Evolutionary conservation across 1,139 yeast species (phyloP), one percentile per base, ranked within the genome.

Genomic region (Candida sanyaensis): DNA sequence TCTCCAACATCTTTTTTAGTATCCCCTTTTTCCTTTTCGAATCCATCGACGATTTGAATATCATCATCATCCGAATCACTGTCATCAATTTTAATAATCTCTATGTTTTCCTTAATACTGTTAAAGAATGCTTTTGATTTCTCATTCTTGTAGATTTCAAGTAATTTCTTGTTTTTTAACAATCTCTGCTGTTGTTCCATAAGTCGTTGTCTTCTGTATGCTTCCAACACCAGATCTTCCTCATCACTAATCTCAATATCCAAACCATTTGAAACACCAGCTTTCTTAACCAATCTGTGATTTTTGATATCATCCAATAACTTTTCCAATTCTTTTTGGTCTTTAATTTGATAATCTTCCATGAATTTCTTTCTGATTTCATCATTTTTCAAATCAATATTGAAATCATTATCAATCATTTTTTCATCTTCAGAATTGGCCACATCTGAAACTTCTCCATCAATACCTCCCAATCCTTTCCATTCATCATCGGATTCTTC

Each of bases 401-500:
- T 79, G 42, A 84, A 75, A 43, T 78, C 73, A 68, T 89, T 92
- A 64, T 91, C 96, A 49, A 91, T 84, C 84, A 90, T 84, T 50
- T 73, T 79, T 63, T 87, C 96, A 61, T 90, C 86, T 54, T 88
- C 96, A 29, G 91, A 83, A 58, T 86, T 80, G 45, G 84, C 89
- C 41, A 68, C 74, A 52, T 84, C 90, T 4, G 83, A 80, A 4
- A 66, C 60, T 52, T 90, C 97, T 5, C 85, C 89, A 57, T 88
- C 95, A 9, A 64, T 75, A 50, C 97, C 97, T 47, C 96, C 97
- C 48, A 88, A 63, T 2, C 97, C 97, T 43, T 84, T 84, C 92
- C 96, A 92, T 69, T 92, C 97, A 71, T 92, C 98, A 54, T 93
- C 98, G 37, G 97, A 89, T 71, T 93, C 98, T 56, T 84, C 95